Evolutionary conservation across 306 rosid species (phyloP).

Genomic region (Castanea crenata): DNA sequence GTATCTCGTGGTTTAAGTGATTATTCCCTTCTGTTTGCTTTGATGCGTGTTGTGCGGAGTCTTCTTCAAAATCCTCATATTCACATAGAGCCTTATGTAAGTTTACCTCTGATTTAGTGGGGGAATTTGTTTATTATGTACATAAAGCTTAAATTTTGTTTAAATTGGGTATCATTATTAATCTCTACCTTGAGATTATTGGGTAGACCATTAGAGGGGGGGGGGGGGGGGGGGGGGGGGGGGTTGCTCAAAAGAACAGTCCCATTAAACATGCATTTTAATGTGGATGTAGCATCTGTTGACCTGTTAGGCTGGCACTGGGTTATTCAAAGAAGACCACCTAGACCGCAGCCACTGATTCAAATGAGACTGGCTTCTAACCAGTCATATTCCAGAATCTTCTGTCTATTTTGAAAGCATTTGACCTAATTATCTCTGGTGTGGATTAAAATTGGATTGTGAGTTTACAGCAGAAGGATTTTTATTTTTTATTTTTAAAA

Average conservation of each 20-base stretch:
- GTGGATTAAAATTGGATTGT: neutral
- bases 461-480: neutral
- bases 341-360: neutral
- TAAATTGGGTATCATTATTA: neutral
- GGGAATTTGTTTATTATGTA: neutral
- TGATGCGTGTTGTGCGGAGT: constrained; percentile 80
- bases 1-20: constrained; percentile 59
- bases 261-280: neutral
- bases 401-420: neutral
- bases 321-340: neutral
- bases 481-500: neutral
- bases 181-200: neutral
- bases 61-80: constrained; percentile 79
- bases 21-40: constrained; percentile 52
- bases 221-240: too few relatives aligned
- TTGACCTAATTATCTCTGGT: neutral
- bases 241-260: neutral
- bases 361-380: neutral
- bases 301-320: neutral
- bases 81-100: constrained; percentile 88
- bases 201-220: neutral
- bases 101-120: constrained; percentile 16
- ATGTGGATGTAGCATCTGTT: neutral
- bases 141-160: neutral
- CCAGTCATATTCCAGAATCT: neutral